A percentile compares a stretch with the other conserved stretches of the same genome.
Evolutionary conservation across 306 rosid species (phyloP).

Genomic region (Lagenaria siceraria): DNA sequence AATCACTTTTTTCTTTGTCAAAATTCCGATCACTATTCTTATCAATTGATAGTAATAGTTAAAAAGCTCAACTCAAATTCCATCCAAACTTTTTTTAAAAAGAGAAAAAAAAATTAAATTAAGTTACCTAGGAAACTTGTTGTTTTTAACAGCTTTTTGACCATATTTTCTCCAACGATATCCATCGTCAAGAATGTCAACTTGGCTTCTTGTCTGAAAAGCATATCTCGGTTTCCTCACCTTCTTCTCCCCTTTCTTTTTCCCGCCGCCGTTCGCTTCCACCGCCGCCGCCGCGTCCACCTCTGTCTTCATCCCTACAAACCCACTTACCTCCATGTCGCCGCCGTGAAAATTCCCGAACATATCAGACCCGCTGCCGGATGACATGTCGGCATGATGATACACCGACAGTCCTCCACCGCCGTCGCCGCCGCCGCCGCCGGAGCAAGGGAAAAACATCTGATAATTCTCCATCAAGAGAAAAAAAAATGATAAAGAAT

Average conservation of each 20-base stretch:
- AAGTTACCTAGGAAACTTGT: slow-evolving; percentile 12
- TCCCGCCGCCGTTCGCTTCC: not conserved
- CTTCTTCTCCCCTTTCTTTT: slow-evolving; percentile 10
- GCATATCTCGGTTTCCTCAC: slow-evolving; percentile 7
- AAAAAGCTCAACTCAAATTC: too few species aligned
- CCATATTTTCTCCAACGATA: slow-evolving; percentile 17
- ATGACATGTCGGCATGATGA: not conserved
- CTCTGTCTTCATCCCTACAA: not conserved
- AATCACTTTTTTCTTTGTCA: too few species aligned
- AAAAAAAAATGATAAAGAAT: not conserved
- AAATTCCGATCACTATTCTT: too few species aligned
- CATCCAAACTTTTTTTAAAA: too few species aligned
- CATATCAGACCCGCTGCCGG: not conserved
- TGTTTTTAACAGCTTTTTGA: slow-evolving; percentile 13
- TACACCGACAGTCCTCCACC: not conserved
- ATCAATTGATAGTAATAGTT: too few species aligned
- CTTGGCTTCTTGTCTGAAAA: slow-evolving; percentile 9
- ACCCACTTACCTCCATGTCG: slow-evolving; percentile 12
- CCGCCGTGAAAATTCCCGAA: slow-evolving; percentile 2
- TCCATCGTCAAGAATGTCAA: slow-evolving; percentile 15
- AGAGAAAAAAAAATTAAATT: not conserved
- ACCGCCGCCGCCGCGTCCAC: not conserved
- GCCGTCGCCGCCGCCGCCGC: not conserved
- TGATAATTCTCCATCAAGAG: slow-evolving; percentile 3
- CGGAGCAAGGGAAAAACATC: slow-evolving; percentile 2